Evolutionary conservation across 2,329 filamentous ascomycete genomes (phyloP), one percentile per base, ranked within the genome.

Genomic region (Diaporthe aspalathi): DNA sequence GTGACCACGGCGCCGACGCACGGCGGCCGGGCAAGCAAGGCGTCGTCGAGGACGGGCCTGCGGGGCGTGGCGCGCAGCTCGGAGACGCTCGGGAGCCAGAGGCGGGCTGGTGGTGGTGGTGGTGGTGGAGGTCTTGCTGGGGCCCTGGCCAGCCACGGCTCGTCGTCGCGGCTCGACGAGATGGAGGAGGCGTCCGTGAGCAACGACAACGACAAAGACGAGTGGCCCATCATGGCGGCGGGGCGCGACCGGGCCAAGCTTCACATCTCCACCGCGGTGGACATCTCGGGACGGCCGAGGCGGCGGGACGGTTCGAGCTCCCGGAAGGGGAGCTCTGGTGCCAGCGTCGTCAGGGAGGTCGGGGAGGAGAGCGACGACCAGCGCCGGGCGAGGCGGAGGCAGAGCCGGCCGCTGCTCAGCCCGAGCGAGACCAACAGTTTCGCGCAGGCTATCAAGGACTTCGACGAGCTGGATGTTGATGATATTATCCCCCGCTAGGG

Each of bases 381-480:
- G 40, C 24, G 45, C 27, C 53, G 62, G 49, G 45, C 32, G 24
- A 24, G 27, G 65, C 24, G 60, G 29, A 70, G 72, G 16, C 32
- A 68, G 20, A 74, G 75, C 7, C 67, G 72, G 70, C 75, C 75
- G 35, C 67, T 74, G 43, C 56, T 76, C 35, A 72, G 76, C 52
- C 67, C 66, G 17, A 75, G 75, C 40, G 77, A 77, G 20, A 62
- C 68, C 22, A 76, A 74, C 17, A 74, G 73, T 38, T 70, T 77
- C 74, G 74, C 75, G 52, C 79, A 79, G 56, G 72, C 79, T 54
- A 81, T 83, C 50, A 75, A 77, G 68, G 81, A 82, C 73, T 82
- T 83, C 78, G 81, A 83, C 56, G 78, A 76, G 72, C 72, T 81
- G 75, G 77, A 79, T 71, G 77, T 80, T 50, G 65, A 71, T 32